Conservation (phyloP, 306 rosid genomes). For the Cucumis cinereus region DNA sequence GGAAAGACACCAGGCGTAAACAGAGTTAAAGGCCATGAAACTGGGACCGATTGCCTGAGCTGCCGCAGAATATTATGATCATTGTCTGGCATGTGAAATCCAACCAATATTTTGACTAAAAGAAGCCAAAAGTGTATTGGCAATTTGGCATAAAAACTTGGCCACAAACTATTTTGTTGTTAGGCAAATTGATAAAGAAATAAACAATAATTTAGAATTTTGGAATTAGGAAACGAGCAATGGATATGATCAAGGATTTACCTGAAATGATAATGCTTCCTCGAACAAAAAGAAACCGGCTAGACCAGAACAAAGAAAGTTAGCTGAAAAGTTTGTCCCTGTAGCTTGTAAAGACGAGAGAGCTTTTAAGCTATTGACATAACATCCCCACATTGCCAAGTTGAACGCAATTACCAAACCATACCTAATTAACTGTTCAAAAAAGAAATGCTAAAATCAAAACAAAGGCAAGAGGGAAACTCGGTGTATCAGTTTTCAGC, state of each 20-base stretch:
- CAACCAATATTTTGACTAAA: neutral
- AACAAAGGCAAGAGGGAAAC: neutral
- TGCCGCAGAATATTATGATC: neutral
- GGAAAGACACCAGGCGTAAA: neutral
- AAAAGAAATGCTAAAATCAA: neutral
- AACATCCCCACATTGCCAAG: conserved; percentile 76
- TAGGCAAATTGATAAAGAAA: neutral
- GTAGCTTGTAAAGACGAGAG: conserved; percentile 86
- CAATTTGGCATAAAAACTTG: neutral
- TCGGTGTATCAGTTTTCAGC: neutral
- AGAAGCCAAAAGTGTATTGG: neutral
- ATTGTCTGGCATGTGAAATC: neutral
- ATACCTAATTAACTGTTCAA: conserved; percentile 45
- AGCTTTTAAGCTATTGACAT: conserved; percentile 75
- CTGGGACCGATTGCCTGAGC: neutral
- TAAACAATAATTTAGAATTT: too few relatives aligned
- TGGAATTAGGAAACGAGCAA: neutral
- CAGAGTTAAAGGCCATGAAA: neutral
- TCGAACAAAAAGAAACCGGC: conserved; percentile 61
- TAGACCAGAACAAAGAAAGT: conserved; percentile 76
- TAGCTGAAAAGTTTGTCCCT: conserved; percentile 76
- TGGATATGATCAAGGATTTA: conserved; percentile 2
- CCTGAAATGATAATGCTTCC: conserved; percentile 62
- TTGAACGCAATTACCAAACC: conserved; percentile 48
- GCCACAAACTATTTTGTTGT: neutral